Base-by-base conservation (phyloP, 345 rosid species). In the Pugionium cornutum region DNA sequence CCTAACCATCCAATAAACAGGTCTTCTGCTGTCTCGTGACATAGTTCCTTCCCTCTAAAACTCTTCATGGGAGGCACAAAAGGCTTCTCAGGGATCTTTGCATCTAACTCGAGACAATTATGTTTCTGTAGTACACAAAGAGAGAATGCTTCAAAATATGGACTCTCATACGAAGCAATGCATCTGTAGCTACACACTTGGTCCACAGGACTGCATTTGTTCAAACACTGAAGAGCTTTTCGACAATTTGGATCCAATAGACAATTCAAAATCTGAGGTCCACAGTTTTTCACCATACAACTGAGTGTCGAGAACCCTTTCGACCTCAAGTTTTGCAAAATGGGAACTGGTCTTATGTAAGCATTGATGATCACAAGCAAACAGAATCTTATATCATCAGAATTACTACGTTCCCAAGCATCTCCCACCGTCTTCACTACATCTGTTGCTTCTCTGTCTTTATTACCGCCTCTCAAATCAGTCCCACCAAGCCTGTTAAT, bases 131-230 rank as follows among this genome's bases (percentile, higher is more conserved):
- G 56, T 4, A 89, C 97, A 45, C 97, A 88, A 1, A 92, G 77
- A 6, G 97, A 92, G 77, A 92, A 89, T 4, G 92, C 95, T 80
- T 92, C 96, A 7, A 92, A 76, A 25, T 78, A 70, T 1, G 92
- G 87, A 64, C 97, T 86, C 74, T 92, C 96, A n/a, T 89, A 92
- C 31, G 98, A 92, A 36, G 96, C 96, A 74, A 92, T 92, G 53
- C 98, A 89, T 41, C 87, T 70, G 59, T 92, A 89, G 34, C 89
- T 92, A 70, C 98, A 92, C 49, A 92, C 98, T 66, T 85, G 98
- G 59, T 92, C 95, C 18, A 89, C 94, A 0, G 97, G 96, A 79
- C 90, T 92, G 68, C 98, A 92, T 8, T 80, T 71, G 71, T 88
- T 89, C 81, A 92, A 79, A 80, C 98, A 89, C 70, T 88, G 92